Evolutionary conservation across 305 asterid species (phyloP), one percentile per base, ranked within the genome.

Genomic region (Plantago rigida): DNA sequence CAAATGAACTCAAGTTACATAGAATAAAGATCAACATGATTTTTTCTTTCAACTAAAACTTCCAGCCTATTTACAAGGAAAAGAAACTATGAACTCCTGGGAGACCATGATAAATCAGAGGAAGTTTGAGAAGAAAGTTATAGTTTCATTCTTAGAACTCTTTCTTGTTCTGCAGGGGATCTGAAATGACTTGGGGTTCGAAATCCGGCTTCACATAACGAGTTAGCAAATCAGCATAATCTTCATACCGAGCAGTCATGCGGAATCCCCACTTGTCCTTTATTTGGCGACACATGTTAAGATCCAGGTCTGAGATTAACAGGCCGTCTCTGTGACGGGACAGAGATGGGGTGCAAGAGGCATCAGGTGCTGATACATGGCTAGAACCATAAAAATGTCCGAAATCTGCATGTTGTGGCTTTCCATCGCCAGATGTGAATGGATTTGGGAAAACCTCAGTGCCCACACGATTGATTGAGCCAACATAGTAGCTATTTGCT

Each of bases 351-450:
- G 96, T 90, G 56, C 97, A 90, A 3, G 97, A 90, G 58, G 97
- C 79, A 69, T 90, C 97, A 0, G 97, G 97, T 14, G 97, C 85
- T 13, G 96, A 87, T 44, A 90, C 59, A 68, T 87, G 77, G 78
- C 97, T 90, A 11, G 97, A 90, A 28, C 97, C 97, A 13, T 90
- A 90, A 63, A 90, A 90, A 65, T 90, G 97, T 22, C 97, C 97
- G 13, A 90, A 90, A 82, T 90, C 95, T 17, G 85, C 59, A 59
- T 87, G 97, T 17, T 85, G 81, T 44, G 92, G 88, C 79, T 87
- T 90, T 72, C 97, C 97, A 51, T 90, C 96, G 60, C 97, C 97
- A 6, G 97, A 90, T 29, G 96, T 90, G 84, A 90, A 90, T 1
- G 97, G 82, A 66, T 87, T 85, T 1, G 94, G 96, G 74, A 90